These are phyloP conservation scores for Wickerhamomyces alni DNA, from an alignment of 805 yeast species.

Conservation along the genomic window DNA sequence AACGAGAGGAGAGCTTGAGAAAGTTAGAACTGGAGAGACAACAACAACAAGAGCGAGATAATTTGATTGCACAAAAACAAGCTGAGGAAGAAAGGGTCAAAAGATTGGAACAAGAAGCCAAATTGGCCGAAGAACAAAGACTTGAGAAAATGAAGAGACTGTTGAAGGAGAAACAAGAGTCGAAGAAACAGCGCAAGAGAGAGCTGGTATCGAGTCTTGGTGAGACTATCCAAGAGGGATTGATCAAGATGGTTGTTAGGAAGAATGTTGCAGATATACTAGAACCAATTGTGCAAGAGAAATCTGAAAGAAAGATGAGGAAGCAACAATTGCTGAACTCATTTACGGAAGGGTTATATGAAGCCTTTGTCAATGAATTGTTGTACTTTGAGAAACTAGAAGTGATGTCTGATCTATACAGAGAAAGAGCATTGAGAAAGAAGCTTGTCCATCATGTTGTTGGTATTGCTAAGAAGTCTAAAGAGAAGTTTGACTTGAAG, in stretches of 20 bases:
- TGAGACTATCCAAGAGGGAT: constrained; percentile 3
- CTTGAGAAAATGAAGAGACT: constrained; percentile 9
- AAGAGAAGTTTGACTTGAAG: constrained; percentile 23
- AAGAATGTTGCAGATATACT: constrained; percentile 6
- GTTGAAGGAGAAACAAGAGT: constrained; percentile 14
- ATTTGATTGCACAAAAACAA: constrained; percentile 3
- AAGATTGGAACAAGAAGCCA: constrained; percentile 6
- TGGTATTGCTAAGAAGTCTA: constrained; percentile 20
- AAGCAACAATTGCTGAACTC: constrained; percentile 28
- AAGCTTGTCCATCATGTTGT: constrained; percentile 28
- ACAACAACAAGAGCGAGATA: constrained; percentile 1
- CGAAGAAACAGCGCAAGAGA: constrained; percentile 11
- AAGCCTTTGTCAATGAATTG: constrained; percentile 57
- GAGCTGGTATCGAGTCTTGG: constrained; percentile 9
- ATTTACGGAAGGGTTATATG: constrained; percentile 46
- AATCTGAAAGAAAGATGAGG: constrained; percentile 9
- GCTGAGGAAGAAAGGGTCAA: constrained; percentile 5
- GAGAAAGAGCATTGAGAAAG: constrained; percentile 27
- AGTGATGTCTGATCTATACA: constrained; percentile 37
- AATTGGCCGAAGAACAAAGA: constrained; percentile 6
- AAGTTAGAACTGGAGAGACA: constrained; percentile 1
- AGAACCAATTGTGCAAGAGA: constrained; percentile 8
- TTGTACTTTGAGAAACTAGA: constrained; percentile 37
- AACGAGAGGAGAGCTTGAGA: background rate
- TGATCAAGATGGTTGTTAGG: constrained; percentile 20